phyloP scores from a whole-genome alignment of 495 filamentous ascomycete species.

The Penicillium salamii region DNA sequence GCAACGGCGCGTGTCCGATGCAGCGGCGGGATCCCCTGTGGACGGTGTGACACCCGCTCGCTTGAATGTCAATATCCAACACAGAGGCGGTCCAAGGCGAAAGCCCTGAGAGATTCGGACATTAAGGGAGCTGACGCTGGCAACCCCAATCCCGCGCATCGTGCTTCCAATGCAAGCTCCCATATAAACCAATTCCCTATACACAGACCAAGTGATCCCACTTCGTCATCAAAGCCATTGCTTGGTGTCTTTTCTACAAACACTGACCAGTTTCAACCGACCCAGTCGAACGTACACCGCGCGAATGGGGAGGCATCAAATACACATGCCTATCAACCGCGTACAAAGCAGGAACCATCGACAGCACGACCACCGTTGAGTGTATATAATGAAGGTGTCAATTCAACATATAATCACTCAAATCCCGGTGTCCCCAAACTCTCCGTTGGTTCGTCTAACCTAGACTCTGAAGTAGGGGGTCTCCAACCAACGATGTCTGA shows the following conservation, averaged over 20 bases:
- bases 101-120: slow-evolving; percentile 17
- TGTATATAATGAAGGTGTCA: slow-evolving; percentile 8
- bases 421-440: slow-evolving; percentile 12
- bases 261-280: not conserved
- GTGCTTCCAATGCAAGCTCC: not conserved
- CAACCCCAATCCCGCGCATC: slow-evolving; percentile 1
- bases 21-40: slow-evolving; percentile 51
- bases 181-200: slow-evolving; percentile 24
- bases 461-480: slow-evolving; percentile 10
- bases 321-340: slow-evolving; percentile 9
- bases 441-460: slow-evolving; percentile 4
- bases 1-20: slow-evolving; percentile 55
- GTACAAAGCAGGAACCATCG: slow-evolving; percentile 4
- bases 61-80: slow-evolving; percentile 53
- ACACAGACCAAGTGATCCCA: slow-evolving; percentile 1
- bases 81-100: slow-evolving; percentile 40
- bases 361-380: slow-evolving; percentile 3
- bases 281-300: slow-evolving; percentile 3
- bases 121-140: slow-evolving; percentile 11
- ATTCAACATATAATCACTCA: slow-evolving; percentile 11
- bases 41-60: slow-evolving; percentile 49
- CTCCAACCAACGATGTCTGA: slow-evolving; percentile 14
- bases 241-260: not conserved
- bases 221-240: slow-evolving; percentile 9
- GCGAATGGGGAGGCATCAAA: slow-evolving; percentile 2